phyloP scores from a whole-genome alignment of 1,139 yeast species.

The Geotrichum cucujoidarum region DNA sequence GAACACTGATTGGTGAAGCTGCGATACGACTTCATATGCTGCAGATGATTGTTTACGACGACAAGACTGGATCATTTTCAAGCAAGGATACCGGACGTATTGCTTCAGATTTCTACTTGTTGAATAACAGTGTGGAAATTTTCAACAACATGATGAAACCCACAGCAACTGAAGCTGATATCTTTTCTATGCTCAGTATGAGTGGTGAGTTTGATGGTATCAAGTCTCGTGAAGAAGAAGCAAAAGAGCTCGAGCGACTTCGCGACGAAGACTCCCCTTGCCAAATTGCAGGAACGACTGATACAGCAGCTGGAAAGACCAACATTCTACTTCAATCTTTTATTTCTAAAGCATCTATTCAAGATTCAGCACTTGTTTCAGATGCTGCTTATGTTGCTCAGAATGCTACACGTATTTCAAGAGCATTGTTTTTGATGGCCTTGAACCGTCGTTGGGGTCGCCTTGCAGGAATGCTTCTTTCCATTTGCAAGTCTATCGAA shows the following conservation, averaged over 20 bases:
- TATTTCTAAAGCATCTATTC: conserved; percentile 67
- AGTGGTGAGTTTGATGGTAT: conserved; percentile 92
- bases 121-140: conserved; percentile 80
- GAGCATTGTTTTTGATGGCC: conserved; percentile 84
- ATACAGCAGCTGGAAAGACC: conserved; percentile 79
- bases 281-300: conserved; percentile 75
- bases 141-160: conserved; percentile 85
- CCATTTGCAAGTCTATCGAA: conserved; percentile 83
- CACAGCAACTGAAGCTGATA: conserved; percentile 86
- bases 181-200: conserved; percentile 82
- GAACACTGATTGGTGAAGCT: conserved; percentile 70
- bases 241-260: conserved; percentile 60
- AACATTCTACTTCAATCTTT: conserved; percentile 83
- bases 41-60: conserved; percentile 94
- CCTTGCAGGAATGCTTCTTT: conserved; percentile 65
- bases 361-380: conserved; percentile 76
- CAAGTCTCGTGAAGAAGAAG: conserved; percentile 84
- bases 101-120: conserved; percentile 87
- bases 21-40: conserved; percentile 75
- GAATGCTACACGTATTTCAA: conserved; percentile 84
- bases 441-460: conserved; percentile 86
- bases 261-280: conserved; percentile 57
- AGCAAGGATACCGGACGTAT: conserved; percentile 90
- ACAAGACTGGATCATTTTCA: conserved; percentile 69
- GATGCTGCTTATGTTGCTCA: conserved; percentile 94